Percentiles rank a stretch among this genome's conserved stretches.
Evolutionary conservation across 495 filamentous ascomycete species (phyloP).

Genomic region (Podospora pseudocomata): DNA sequence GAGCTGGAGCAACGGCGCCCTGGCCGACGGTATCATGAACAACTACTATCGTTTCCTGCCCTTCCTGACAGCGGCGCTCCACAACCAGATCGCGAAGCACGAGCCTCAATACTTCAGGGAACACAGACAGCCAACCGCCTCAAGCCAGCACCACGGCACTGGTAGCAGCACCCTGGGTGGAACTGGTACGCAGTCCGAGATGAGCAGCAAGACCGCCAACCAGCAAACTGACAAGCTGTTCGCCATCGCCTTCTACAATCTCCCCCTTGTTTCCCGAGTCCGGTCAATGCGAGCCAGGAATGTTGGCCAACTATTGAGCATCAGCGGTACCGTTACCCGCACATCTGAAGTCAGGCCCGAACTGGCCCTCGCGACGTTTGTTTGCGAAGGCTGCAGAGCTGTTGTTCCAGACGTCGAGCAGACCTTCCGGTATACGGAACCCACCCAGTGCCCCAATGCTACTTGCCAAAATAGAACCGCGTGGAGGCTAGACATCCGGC

Average conservation of each 20-base stretch:
- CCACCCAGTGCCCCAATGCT: conserved; percentile 89
- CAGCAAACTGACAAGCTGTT: conserved; percentile 97
- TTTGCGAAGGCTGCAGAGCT: conserved; percentile 79
- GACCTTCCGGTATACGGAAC: conserved; percentile 95
- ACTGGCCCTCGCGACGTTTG: conserved; percentile 85
- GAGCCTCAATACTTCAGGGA: conserved; percentile 91
- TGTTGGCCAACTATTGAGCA: conserved; percentile 87
- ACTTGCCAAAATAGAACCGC: conserved; percentile 84
- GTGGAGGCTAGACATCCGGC: conserved; percentile 92
- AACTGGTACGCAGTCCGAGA: conserved; percentile 49
- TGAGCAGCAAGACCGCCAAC: conserved; percentile 69
- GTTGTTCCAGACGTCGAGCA: conserved; percentile 90
- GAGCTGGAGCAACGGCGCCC: conserved; percentile 61
- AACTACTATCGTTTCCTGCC: conserved; percentile 95
- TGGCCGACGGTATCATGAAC: conserved; percentile 78
- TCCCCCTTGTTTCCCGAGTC: conserved; percentile 88
- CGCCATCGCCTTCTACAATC: conserved; percentile 90
- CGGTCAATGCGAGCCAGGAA: conserved; percentile 85
- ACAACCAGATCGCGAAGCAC: conserved; percentile 90
- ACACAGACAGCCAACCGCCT: conserved; percentile 71
- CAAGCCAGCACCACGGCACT: conserved; percentile 62
- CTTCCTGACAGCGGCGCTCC: conserved; percentile 82
- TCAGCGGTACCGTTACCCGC: conserved; percentile 93
- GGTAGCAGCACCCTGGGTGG: conserved; percentile 57
- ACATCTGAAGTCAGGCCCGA: conserved; percentile 97